Conservation (phyloP, 2,329 filamentous ascomycete genomes). For the Botrytis sinoallii region DNA sequence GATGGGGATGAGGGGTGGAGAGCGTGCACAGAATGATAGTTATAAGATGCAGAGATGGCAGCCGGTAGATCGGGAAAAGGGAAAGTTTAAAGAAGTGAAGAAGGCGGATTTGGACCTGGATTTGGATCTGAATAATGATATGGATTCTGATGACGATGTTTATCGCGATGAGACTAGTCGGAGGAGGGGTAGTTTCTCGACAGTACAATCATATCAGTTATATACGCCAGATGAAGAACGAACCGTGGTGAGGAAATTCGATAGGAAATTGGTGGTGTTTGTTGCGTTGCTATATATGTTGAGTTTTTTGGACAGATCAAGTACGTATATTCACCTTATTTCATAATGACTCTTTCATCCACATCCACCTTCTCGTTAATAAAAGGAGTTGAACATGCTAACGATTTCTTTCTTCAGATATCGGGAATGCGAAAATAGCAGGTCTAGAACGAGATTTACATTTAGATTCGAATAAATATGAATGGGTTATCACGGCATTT, state of each 20-base stretch:
- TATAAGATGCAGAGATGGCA: slow-evolving; percentile 25
- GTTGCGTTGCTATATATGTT: slow-evolving; percentile 80
- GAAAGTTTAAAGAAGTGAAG: background rate
- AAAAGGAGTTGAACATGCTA: background rate
- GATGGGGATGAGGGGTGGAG: slow-evolving; percentile 6
- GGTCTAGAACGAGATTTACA: slow-evolving; percentile 62
- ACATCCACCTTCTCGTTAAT: background rate
- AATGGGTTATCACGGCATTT: slow-evolving; percentile 59
- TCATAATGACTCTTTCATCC: background rate
- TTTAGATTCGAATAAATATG: slow-evolving; percentile 49
- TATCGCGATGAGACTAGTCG: slow-evolving; percentile 17
- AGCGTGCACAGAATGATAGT: slow-evolving; percentile 23
- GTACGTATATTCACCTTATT: slow-evolving; percentile 58
- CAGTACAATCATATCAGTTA: slow-evolving; percentile 46
- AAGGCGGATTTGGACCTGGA: slow-evolving; percentile 8
- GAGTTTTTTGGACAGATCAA: slow-evolving; percentile 81
- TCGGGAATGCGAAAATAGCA: slow-evolving; percentile 61
- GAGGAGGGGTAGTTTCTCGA: slow-evolving; percentile 34
- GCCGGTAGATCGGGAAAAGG: slow-evolving; percentile 21
- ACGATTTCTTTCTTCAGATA: slow-evolving; percentile 43
- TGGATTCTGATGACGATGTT: slow-evolving; percentile 10
- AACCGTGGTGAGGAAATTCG: slow-evolving; percentile 70
- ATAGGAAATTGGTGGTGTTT: slow-evolving; percentile 74
- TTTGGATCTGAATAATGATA: background rate
- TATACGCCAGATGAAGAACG: slow-evolving; percentile 69